Evolutionary conservation across 768 basidiomycete genomes (phyloP).

Genomic region (Leccinum olivaceopallidum): DNA sequence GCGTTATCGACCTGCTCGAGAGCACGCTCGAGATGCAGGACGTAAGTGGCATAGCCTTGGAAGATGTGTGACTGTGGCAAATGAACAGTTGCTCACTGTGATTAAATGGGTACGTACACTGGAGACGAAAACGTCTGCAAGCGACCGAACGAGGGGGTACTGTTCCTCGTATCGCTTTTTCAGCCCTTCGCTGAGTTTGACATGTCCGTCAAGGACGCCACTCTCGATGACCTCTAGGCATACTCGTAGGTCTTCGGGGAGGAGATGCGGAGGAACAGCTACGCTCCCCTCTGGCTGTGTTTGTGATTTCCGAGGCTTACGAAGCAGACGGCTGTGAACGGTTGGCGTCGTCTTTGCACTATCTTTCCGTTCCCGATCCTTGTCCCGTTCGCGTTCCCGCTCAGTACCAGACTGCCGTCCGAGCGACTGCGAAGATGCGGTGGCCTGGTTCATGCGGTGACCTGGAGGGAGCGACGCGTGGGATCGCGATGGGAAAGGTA

Average conservation of each 20-base stretch:
- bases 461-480: constrained; percentile 76
- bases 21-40: constrained; percentile 91
- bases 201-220: constrained; percentile 88
- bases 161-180: constrained; percentile 94
- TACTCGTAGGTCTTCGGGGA: constrained; percentile 85
- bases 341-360: constrained; percentile 36
- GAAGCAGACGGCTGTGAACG: constrained; percentile 49
- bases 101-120: constrained; percentile 61
- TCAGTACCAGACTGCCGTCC: constrained; percentile 66
- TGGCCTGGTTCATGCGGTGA: constrained; percentile 48
- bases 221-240: constrained; percentile 87
- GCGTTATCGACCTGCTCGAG: constrained; percentile 85
- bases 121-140: constrained; percentile 95
- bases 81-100: constrained; percentile 19
- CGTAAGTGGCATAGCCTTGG: constrained; percentile 90
- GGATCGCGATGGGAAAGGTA: constrained; percentile 80
- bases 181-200: constrained; percentile 79
- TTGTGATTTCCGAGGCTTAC: constrained; percentile 69
- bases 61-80: constrained; percentile 81
- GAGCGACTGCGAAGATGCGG: constrained; percentile 72
- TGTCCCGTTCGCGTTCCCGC: constrained; percentile 38
- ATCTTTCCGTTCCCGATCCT: constrained; percentile 52
- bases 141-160: constrained; percentile 87
- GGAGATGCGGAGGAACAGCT: constrained; percentile 68
- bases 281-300: constrained; percentile 47